A percentile compares a stretch with the other conserved stretches of the same genome.
Conservation (phyloP, 192 early-diverging fungal species). For the Rhizophlyctis rosea region DNA sequence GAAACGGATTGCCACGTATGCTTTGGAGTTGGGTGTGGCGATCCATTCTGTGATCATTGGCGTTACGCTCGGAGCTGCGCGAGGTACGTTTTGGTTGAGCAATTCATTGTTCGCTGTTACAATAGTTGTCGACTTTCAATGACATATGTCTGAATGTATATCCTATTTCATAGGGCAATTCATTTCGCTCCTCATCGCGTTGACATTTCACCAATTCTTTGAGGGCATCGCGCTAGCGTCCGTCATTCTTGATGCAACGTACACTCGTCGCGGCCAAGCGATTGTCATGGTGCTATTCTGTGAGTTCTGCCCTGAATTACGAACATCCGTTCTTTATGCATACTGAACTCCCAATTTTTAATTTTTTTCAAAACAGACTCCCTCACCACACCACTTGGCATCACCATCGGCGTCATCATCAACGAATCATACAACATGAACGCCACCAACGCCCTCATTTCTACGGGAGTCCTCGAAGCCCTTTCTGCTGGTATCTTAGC, state of each 20-base stretch:
- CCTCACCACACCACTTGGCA: slow-evolving; percentile 81
- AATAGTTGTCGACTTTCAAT: too few relatives aligned
- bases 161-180: slow-evolving; percentile 28
- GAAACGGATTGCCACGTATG: slow-evolving; percentile 22
- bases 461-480: slow-evolving; percentile 75
- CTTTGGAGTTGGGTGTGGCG: slow-evolving; percentile 45
- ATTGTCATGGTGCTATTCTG: slow-evolving; percentile 12
- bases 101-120: too few relatives aligned
- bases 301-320: too few relatives aligned
- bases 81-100: too few relatives aligned
- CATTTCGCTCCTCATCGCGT: slow-evolving; percentile 38
- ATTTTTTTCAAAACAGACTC: too few relatives aligned
- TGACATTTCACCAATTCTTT: slow-evolving; percentile 50
- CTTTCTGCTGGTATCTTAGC: slow-evolving; percentile 79
- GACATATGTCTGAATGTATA: too few relatives aligned
- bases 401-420: slow-evolving; percentile 77
- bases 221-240: slow-evolving; percentile 41
- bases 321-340: too few relatives aligned
- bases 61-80: slow-evolving; percentile 38
- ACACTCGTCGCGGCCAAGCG: slow-evolving; percentile 4
- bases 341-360: too few relatives aligned
- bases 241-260: slow-evolving; percentile 22
- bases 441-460: slow-evolving; percentile 51
- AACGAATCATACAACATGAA: too few relatives aligned
- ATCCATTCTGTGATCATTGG: slow-evolving; percentile 53